Percentiles rank a stretch among this genome's conserved stretches.
Conservation (phyloP, 768 basidiomycete species). For the Amanita rubescens region DNA sequence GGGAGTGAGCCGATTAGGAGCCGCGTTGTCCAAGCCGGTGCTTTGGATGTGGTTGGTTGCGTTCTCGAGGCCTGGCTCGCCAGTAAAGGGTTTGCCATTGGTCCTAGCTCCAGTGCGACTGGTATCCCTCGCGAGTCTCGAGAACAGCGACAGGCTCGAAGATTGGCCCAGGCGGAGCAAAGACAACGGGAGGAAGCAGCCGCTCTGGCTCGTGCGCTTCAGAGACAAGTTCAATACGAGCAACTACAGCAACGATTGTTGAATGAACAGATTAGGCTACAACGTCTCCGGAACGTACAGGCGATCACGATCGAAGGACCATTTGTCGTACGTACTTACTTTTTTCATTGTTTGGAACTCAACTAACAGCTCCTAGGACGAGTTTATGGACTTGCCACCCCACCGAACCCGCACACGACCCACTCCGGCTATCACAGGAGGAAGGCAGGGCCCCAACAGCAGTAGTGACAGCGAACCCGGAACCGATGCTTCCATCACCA, state of each 20-base stretch:
- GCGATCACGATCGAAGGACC: slow-evolving; percentile 5
- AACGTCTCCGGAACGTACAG: not conserved
- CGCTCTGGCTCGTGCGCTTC: slow-evolving; percentile 50
- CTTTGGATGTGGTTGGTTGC: slow-evolving; percentile 87
- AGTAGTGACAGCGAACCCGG: slow-evolving; percentile 15
- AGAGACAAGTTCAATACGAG: slow-evolving; percentile 37
- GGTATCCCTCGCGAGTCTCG: slow-evolving; percentile 68
- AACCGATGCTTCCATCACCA: slow-evolving; percentile 21
- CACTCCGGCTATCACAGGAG: slow-evolving; percentile 8
- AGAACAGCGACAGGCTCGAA: slow-evolving; percentile 61
- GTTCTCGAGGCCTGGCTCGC: slow-evolving; percentile 92
- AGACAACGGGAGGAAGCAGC: slow-evolving; percentile 55
- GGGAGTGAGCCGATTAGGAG: slow-evolving; percentile 90
- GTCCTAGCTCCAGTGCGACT: slow-evolving; percentile 70
- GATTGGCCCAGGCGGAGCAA: slow-evolving; percentile 47
- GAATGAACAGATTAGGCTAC: slow-evolving; percentile 4
- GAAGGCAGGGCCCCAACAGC: not conserved
- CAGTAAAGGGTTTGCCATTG: slow-evolving; percentile 80
- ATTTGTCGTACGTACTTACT: slow-evolving; percentile 11
- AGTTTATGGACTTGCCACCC: slow-evolving; percentile 16
- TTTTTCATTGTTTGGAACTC: not conserved
- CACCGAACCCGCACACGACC: slow-evolving; percentile 9
- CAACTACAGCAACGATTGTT: slow-evolving; percentile 18
- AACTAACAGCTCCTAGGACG: slow-evolving; percentile 10
- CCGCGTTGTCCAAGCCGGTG: slow-evolving; percentile 91